These are phyloP conservation scores for Lotus japonicus DNA, from an alignment of 306 rosid genomes.

Conservation along the genomic window DNA sequence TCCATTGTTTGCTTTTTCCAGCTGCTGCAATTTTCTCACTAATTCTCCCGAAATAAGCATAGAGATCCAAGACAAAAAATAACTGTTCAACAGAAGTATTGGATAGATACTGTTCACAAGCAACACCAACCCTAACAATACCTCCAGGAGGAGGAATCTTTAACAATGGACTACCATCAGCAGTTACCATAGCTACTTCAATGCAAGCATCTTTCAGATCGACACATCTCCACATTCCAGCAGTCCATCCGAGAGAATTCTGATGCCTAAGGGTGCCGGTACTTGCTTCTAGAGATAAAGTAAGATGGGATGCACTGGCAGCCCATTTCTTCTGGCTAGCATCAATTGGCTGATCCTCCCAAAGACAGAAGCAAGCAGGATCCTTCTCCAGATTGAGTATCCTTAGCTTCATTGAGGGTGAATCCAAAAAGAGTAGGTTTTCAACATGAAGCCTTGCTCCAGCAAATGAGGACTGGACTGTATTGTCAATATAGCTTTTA, in stretches of 20 bases:
- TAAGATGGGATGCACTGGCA: slow-evolving; percentile 52
- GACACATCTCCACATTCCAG: slow-evolving; percentile 83
- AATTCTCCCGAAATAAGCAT: slow-evolving; percentile 69
- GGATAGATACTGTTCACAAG: slow-evolving; percentile 68
- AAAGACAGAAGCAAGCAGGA: slow-evolving; percentile 95
- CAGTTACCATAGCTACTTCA: slow-evolving; percentile 89
- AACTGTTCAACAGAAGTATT: slow-evolving; percentile 79
- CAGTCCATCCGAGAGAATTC: slow-evolving; percentile 44
- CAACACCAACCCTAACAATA: slow-evolving; percentile 79
- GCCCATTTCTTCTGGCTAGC: slow-evolving; percentile 91
- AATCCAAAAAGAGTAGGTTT: slow-evolving; percentile 55
- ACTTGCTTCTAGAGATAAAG: slow-evolving; percentile 67
- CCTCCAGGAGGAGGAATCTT: slow-evolving; percentile 91
- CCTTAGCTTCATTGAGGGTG: slow-evolving; percentile 57
- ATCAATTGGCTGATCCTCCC: slow-evolving; percentile 90
- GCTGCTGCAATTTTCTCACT: slow-evolving; percentile 62
- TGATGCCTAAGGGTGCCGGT: slow-evolving; percentile 31
- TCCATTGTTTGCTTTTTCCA: slow-evolving; percentile 45
- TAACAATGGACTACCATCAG: slow-evolving; percentile 79
- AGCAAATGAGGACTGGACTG: slow-evolving; percentile 44
- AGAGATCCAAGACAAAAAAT: slow-evolving; percentile 75
- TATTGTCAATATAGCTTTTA: slow-evolving; percentile 33
- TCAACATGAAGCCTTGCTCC: slow-evolving; percentile 88
- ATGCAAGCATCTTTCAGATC: slow-evolving; percentile 57
- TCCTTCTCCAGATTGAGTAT: slow-evolving; percentile 73